Conservation (phyloP, 768 basidiomycete genomes). For the Mycena rosella region DNA sequence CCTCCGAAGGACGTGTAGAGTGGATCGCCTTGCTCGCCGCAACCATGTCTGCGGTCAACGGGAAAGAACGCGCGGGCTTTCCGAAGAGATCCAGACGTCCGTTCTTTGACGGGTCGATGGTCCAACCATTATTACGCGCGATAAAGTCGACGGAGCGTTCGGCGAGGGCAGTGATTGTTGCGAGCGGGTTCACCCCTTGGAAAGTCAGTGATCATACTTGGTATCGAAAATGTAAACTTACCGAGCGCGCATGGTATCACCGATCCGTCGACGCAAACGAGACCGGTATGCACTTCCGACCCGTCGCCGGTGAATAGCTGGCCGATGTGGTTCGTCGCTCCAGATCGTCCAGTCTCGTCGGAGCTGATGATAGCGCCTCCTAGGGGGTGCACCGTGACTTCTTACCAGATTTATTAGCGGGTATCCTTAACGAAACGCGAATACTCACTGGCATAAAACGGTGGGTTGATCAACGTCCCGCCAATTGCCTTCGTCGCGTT, state of each 20-base stretch:
- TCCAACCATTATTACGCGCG: slow-evolving; percentile 4
- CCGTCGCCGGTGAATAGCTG: slow-evolving; percentile 33
- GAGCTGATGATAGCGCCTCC: slow-evolving; percentile 38
- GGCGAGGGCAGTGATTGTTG: slow-evolving; percentile 39
- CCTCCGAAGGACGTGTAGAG: background rate
- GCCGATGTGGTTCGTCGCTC: slow-evolving; percentile 35
- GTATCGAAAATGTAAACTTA: background rate
- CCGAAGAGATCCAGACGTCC: slow-evolving; percentile 34
- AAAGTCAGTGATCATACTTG: background rate
- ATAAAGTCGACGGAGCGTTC: slow-evolving; percentile 33
- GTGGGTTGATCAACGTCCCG: slow-evolving; percentile 33
- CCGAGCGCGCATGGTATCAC: slow-evolving; percentile 38
- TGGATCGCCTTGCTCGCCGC: slow-evolving; percentile 20
- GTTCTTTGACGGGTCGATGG: slow-evolving; percentile 21
- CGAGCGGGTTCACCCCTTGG: slow-evolving; percentile 36
- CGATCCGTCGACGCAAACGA: slow-evolving; percentile 37
- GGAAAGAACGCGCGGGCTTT: slow-evolving; percentile 19
- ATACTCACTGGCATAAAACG: slow-evolving; percentile 32
- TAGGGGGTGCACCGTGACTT: slow-evolving; percentile 36
- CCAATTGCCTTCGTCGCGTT: slow-evolving; percentile 36
- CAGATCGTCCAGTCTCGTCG: slow-evolving; percentile 34
- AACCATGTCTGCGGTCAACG: slow-evolving; percentile 29
- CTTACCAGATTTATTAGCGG: slow-evolving; percentile 1
- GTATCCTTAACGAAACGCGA: background rate
- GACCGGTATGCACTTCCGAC: slow-evolving; percentile 31